Percentiles rank a stretch among this genome's conserved stretches.
These are phyloP conservation scores for Melanopsichium pennsylvanicum DNA, from an alignment of 1,284 basidiomycete genomes.

Conservation along the genomic window DNA sequence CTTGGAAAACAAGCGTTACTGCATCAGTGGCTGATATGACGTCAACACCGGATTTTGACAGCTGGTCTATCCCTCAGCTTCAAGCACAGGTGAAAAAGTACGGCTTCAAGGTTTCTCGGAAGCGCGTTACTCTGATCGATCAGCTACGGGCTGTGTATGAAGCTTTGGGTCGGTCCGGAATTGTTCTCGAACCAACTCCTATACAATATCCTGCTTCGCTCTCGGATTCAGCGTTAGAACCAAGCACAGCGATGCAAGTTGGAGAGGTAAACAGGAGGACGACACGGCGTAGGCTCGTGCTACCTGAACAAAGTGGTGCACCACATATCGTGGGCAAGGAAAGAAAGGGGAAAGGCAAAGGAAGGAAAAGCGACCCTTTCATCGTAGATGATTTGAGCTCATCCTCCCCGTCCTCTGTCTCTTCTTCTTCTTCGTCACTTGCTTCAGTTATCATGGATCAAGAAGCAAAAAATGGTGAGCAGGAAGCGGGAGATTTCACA, in stretches of 20 bases:
- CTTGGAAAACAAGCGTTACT: no score
- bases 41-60: conserved; percentile 15
- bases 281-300: conserved; percentile 2
- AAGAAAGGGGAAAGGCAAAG: conserved; percentile 6
- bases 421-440: no score
- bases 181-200: background rate
- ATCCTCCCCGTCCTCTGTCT: conserved; percentile 2
- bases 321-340: no score
- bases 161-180: conserved; percentile 4
- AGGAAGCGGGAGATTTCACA: conserved; percentile 17
- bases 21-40: no score
- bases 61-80: conserved; percentile 17
- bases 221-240: no score
- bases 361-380: conserved; percentile 37
- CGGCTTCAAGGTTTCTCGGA: conserved; percentile 38
- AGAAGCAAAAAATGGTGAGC: background rate
- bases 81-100: conserved; percentile 38
- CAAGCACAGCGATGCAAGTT: no score
- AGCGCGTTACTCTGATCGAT: conserved; percentile 27
- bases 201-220: no score
- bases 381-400: conserved; percentile 20
- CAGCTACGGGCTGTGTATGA: conserved; percentile 31
- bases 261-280: background rate
- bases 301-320: no score
- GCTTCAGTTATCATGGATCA: background rate